These are phyloP conservation scores for Aspergillus quadrilineatus DNA, from an alignment of 2,329 filamentous ascomycete genomes.

Conservation along the genomic window DNA sequence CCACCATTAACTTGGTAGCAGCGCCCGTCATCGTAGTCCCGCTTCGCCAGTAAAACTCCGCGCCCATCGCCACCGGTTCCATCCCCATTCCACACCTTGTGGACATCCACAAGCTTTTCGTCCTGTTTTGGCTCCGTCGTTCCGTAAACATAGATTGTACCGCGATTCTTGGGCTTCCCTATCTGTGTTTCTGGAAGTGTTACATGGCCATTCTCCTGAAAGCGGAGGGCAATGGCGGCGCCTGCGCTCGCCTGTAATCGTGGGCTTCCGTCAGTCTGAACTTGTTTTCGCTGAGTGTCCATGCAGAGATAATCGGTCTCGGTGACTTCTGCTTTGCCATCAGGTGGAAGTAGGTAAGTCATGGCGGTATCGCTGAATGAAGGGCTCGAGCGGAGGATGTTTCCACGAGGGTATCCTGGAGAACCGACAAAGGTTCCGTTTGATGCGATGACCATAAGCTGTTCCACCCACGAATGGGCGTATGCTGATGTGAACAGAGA, in stretches of 20 bases:
- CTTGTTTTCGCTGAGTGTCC: conserved; percentile 59
- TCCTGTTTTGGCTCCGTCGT: conserved; percentile 59
- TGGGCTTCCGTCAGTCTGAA: conserved; percentile 60
- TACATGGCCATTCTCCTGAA: conserved; percentile 76
- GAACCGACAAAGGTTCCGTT: conserved; percentile 72
- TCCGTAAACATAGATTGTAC: conserved; percentile 73
- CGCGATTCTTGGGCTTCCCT: conserved; percentile 64
- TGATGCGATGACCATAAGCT: conserved; percentile 66
- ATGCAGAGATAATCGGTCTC: conserved; percentile 62
- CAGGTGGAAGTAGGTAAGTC: conserved; percentile 62
- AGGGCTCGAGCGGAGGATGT: conserved; percentile 56
- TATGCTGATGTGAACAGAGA: conserved; percentile 28
- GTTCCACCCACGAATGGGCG: conserved; percentile 82
- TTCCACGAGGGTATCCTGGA: conserved; percentile 74
- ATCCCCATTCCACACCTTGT: conserved; percentile 73
- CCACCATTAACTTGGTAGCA: conserved; percentile 77
- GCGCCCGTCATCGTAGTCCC: conserved; percentile 84
- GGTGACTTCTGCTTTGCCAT: conserved; percentile 49
- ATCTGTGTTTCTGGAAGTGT: conserved; percentile 57
- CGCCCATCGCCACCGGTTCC: conserved; percentile 78
- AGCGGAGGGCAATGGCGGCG: conserved; percentile 65
- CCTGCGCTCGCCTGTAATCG: conserved; percentile 61
- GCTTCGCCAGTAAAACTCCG: conserved; percentile 71
- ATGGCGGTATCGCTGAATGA: conserved; percentile 60
- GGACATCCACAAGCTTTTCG: conserved; percentile 63